Base-by-base conservation (phyloP, 148 eudicot genomes). In the Vaccinium darrowii region DNA sequence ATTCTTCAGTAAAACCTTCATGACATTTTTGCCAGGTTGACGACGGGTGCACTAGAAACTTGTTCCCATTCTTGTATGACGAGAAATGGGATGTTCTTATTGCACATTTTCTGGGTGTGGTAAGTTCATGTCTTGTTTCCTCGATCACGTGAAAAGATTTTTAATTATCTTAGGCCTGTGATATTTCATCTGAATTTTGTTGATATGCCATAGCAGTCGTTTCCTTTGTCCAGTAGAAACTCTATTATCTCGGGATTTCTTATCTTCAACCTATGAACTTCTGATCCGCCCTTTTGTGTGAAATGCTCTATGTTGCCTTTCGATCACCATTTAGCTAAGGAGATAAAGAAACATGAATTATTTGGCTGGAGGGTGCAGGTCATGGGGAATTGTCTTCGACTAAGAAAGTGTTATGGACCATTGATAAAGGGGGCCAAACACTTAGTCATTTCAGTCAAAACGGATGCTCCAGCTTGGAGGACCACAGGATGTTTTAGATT, bases 51-150 rank as follows among this genome's bases (percentile, higher is more conserved):
- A 89, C 90, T 33, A 85, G 90, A 63, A 92, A 95, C 90, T 90
- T 97, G 88, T 86, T 95, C 79, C 99, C 98, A 19, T 86, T 94
- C 62, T 87, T 97, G 81, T 82, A 88, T 76, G 91, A 92, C 84
- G 96, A 88, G 47, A 86, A 95, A 81, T 97, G 98, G 98, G 98
- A 97, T 84, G 98, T 97, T 85, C 94, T 97, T 71, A 92, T 97
- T 82, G 99, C 99, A 15, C 99, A 97, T 87, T 97, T 95, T 89
- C 99, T 97, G 81, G 99, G 99, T 82, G 98, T 97, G 99, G 99
- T 96, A 93, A 78, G 92, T 85, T 60, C 36, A 43, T 51, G 65
- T 58, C 63, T 84, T 82, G 62, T 16, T 79, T 81, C 71, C 16
- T 67, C 7, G 18, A 15, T n/a, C 18, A 19, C 16, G 13, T 39